Evolutionary conservation across 2,329 filamentous ascomycete genomes (phyloP), one percentile per base, ranked within the genome.

Genomic region (Aspergillaceae sp.): DNA sequence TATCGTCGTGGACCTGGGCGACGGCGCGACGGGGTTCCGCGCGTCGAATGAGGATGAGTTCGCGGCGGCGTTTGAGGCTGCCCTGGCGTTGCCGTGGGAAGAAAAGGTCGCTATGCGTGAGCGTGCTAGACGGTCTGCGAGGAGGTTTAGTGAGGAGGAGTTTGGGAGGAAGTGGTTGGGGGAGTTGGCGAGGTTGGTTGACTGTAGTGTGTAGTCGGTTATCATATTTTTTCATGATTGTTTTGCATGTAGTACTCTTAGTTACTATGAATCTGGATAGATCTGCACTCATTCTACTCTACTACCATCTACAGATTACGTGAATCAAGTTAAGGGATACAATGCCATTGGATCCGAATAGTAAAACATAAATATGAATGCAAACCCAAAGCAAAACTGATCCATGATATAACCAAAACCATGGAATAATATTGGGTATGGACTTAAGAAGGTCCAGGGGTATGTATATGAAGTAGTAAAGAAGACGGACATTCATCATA

Each of bases 61-160:
- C 62, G 88, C 91, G 0, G 73, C 79, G 7, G 87, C 79, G 0
- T 98, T 89, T 61, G 81, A 83, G 51, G 80, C 85, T 60, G 91
- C 89, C 0, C 70, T 97, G 5, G 71, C 92, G 3, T 73, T 81
- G 7, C 66, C 69, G 0, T 57, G 68, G 29, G 57, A 65, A 9
- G 80, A 95, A 50, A 85, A 83, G 19, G 67, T 90, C 10, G 81
- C 79, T 0, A 87, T 95, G 74, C 78, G 92, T 26, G 66, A 76
- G 30, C 75, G 91, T 47, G 91, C 92, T 0, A 77, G 89, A 34
- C 73, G 78, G 56, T 94, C 87, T 4, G 86, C 90, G 1, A 78
- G 80, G 67, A 74, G 92, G 41, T 98, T 98, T 62, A 90, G 87
- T 0, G 91, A 96, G 60, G 82, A 85, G 56, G 86, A 84, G 48